Percentiles rank a stretch among this genome's conserved stretches.
These are phyloP conservation scores for Candida parachauliodes DNA, from an alignment of 805 yeast species.

Conservation along the genomic window DNA sequence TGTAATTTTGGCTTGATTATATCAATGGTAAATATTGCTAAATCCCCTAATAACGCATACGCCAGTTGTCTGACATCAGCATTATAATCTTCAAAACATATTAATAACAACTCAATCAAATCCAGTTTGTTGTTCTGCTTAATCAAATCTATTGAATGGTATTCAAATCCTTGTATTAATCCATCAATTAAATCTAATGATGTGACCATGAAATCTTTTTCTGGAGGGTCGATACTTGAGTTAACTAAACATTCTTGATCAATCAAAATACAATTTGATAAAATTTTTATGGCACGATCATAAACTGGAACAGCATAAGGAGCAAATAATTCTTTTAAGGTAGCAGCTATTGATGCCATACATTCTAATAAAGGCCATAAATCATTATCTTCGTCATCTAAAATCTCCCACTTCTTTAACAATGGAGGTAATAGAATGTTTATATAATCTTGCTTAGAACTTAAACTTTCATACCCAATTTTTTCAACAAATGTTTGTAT, in stretches of 20 bases:
- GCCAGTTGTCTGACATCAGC: constrained; percentile 93
- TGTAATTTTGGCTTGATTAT: constrained; percentile 47
- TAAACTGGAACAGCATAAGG: constrained; percentile 89
- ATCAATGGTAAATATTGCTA: constrained; percentile 59
- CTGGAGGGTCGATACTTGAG: constrained; percentile 72
- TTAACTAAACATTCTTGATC: constrained; percentile 62
- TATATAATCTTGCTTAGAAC: constrained; percentile 55
- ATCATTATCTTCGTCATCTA: constrained; percentile 76
- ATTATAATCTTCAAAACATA: constrained; percentile 69
- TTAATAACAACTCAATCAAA: constrained; percentile 59
- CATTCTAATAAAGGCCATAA: constrained; percentile 93
- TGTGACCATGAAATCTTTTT: constrained; percentile 86
- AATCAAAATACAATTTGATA: constrained; percentile 62
- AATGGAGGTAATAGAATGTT: constrained; percentile 74
- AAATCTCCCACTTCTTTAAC: constrained; percentile 71
- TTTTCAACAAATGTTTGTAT: constrained; percentile 85
- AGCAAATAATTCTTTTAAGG: constrained; percentile 77
- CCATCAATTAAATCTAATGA: constrained; percentile 91
- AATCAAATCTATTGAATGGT: constrained; percentile 56
- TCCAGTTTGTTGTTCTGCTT: constrained; percentile 27
- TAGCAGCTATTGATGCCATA: constrained; percentile 85
- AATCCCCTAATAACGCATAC: constrained; percentile 86
- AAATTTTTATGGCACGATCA: constrained; percentile 67
- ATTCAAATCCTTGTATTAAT: constrained; percentile 80
- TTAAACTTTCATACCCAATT: constrained; percentile 52